Evolutionary conservation across 352 stramenopile genomes (phyloP), one percentile per base, ranked within the genome.

Genomic region (Globisporangium uncinulatum): DNA sequence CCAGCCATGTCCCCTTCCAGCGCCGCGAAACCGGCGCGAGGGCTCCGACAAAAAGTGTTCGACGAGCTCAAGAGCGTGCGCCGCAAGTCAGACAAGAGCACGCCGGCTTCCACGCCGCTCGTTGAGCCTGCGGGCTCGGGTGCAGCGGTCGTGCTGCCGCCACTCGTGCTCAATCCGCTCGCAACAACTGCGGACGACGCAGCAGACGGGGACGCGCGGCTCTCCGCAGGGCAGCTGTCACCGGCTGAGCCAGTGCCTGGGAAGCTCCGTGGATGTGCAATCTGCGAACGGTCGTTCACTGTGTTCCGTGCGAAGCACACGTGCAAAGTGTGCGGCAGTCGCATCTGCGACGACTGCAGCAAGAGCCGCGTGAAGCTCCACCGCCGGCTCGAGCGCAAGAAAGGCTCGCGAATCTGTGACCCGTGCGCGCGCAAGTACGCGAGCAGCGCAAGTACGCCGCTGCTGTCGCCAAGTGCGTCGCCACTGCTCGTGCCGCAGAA

Each of bases 291-390:
- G 2, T 86, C 81, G 24, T 91, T 91, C 56, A 79, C 75, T 2
- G 79, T 93, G 42, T 90, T 93, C 53, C 79, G 79, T 39, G 68
- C 81, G 50, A 91, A 91, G 63, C 83, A 93, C 59, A 89, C 81
- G 59, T 93, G 83, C 59, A 86, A 87, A 62, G 57, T 87, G 5
- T 93, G 83, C 56, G 53, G 63, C 37, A 67, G 74, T 44, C 84
- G 85, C 59, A 83, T 91, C 50, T 93, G 83, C 56, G 83, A 93
- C 51, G 79, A 90, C 69, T 93, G 83, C 66, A 90, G 79, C 61
- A 87, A 89, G 68, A 93, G 83, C 65, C 65, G 83, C 36, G 74
- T 89, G 55, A 89, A 90, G 62, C 69, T 88, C 13, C 69, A 92
- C 54, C 71, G 76, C 14, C 63, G 78, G 4, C 63, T 87, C 0